Evolutionary conservation across 2,329 filamentous ascomycete species (phyloP), one percentile per base, ranked within the genome.

Genomic region (Calonectria ilicicola): DNA sequence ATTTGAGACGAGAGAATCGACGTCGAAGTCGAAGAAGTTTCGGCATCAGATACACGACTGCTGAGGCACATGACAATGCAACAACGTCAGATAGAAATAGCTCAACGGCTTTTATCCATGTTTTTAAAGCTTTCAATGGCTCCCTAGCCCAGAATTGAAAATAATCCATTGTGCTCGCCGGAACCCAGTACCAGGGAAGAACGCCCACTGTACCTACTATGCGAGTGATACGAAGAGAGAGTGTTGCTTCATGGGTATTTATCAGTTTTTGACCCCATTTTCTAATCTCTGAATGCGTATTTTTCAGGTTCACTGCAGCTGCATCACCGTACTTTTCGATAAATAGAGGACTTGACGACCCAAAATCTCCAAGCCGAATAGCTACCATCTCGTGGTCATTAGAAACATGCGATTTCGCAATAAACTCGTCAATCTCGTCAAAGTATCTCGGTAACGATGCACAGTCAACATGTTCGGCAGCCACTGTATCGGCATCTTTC

Each of bases 131-230:
- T 0, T 49, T 26, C 2, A 76, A 14, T 0, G 80, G 80, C 1
- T 76, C 69, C 0, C 56, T 21, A 1, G 79, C 79, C 66, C 75
- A 76, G n/a, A 58, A 29, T 8, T 68, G 67, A 10, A 78, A 65
- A 5, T 68, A 46, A 19, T 78, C 69, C 14, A 68, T 71, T 27
- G 77, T 71, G 14, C 75, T 67, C 8, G 65, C 67, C 14, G 77
- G 77, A 6, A 72, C 23, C 72, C 76, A 77, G 70, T 80, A 80
- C 78, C 78, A 80, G 6, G 80, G 79, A 1, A 73, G 63, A 27
- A 74, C 72, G 14, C 77, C 76, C 6, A 78, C 4, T 12, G 74
- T 78, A 15, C 65, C 69, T 26, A 78, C 74, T 29, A 82, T 78
- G 63, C 77, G 72, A 27, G 67, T 67, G 35, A 81, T 70, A 69